These are phyloP conservation scores for Circinella umbellata DNA, from an alignment of 371 early-diverging fungal genomes.

Conservation along the genomic window DNA sequence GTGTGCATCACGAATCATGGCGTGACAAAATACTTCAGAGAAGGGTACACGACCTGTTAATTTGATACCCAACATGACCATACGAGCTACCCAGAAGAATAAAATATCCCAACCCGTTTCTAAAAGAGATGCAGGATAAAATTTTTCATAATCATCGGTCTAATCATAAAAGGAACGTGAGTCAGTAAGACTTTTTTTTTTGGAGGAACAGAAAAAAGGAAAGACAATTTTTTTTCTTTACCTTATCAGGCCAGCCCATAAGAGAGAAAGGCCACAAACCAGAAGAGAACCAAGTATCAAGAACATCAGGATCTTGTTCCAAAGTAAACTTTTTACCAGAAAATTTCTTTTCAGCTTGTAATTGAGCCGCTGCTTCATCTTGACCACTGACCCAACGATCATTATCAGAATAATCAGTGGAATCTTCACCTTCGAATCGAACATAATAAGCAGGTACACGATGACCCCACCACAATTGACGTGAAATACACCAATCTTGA, in stretches of 20 bases:
- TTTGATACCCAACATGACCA: conserved; percentile 99
- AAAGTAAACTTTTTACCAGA: conserved; percentile 67
- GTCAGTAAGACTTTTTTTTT: too few relatives aligned
- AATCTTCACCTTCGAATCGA: conserved; percentile 67
- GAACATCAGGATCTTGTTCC: conserved; percentile 91
- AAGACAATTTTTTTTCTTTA: conserved; percentile 14
- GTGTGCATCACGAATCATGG: conserved; percentile 99
- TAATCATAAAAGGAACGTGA: conserved; percentile 25
- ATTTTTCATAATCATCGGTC: conserved; percentile 85
- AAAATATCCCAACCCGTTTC: conserved; percentile 99
- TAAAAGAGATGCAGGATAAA: conserved; percentile 93
- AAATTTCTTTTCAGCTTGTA: conserved; percentile 78
- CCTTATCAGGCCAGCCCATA: conserved; percentile 94
- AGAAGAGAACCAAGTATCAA: conserved; percentile 99
- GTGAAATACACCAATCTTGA: conserved; percentile 96
- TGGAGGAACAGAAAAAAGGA: too few relatives aligned
- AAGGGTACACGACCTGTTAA: conserved; percentile 97
- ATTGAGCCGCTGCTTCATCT: conserved; percentile 79
- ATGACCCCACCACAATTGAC: conserved; percentile 99
- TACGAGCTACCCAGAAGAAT: conserved; percentile 99
- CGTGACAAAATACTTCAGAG: conserved; percentile 95
- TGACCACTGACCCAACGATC: conserved; percentile 92
- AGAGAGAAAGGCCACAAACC: conserved; percentile 99
- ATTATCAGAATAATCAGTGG: conserved; percentile 52
- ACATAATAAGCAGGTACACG: conserved; percentile 98